Conservation (phyloP, 148 eudicot genomes). For the Pouteria glomerata region DNA sequence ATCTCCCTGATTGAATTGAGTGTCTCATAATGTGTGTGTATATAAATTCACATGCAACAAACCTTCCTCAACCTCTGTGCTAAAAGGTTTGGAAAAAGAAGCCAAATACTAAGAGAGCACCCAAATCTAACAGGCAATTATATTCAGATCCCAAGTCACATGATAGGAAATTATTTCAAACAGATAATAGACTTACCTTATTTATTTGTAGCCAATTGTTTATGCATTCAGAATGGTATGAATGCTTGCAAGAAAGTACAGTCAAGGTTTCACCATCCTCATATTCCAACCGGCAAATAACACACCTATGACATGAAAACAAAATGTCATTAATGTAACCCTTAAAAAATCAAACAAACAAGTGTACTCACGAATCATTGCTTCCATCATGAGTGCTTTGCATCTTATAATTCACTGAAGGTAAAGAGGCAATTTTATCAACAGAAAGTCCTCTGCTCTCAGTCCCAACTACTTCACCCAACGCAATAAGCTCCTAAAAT, state of each 20-base stretch:
- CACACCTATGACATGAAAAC: conserved; percentile 62
- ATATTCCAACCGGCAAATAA: conserved; percentile 87
- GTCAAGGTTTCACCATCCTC: conserved; percentile 85
- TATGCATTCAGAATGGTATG: conserved; percentile 84
- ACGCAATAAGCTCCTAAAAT: conserved; percentile 63
- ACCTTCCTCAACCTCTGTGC: not conserved
- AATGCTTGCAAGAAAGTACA: conserved; percentile 82
- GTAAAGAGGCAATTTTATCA: conserved; percentile 80
- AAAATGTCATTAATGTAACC: not conserved
- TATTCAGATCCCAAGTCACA: not conserved
- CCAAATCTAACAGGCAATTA: not conserved
- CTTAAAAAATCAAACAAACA: not conserved
- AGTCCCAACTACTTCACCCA: conserved; percentile 93
- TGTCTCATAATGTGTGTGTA: not conserved
- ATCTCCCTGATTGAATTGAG: too few relatives aligned
- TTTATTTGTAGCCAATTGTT: conserved; percentile 86
- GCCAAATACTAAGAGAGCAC: not conserved
- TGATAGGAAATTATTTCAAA: not conserved
- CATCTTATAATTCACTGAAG: conserved; percentile 62
- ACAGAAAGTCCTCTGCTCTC: conserved; percentile 93
- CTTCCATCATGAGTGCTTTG: conserved; percentile 50
- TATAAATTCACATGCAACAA: not conserved
- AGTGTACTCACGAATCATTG: conserved; percentile 59
- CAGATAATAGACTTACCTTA: conserved; percentile 44
- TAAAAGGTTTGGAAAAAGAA: not conserved